Conservation (phyloP, 2,329 filamentous ascomycete species). For the Akanthomyces muscarius region DNA sequence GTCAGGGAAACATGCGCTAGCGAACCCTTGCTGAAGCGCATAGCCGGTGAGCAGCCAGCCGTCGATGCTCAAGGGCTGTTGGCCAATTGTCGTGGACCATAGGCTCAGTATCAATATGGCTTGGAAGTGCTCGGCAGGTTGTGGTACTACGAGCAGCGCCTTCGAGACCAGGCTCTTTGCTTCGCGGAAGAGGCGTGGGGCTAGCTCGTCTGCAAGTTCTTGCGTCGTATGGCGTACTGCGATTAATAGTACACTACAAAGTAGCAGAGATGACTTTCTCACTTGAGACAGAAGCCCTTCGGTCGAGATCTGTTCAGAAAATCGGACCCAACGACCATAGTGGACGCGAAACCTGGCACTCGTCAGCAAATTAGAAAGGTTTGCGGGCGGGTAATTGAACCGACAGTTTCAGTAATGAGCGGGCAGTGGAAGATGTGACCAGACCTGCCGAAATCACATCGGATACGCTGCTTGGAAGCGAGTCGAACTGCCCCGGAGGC, state of each 20-base stretch:
- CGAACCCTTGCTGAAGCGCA: constrained; percentile 25
- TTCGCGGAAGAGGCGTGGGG: constrained; percentile 25
- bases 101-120: constrained; percentile 25
- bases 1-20: constrained; percentile 22
- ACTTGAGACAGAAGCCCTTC: constrained; percentile 18
- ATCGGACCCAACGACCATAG: background rate
- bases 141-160: constrained; percentile 20
- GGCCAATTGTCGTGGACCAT: constrained; percentile 28
- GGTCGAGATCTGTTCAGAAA: constrained; percentile 20
- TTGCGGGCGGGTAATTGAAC: background rate
- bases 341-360: background rate
- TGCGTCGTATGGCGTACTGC: constrained; percentile 25
- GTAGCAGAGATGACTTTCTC: constrained; percentile 21
- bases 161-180: constrained; percentile 21
- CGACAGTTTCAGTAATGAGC: constrained; percentile 23
- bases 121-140: constrained; percentile 26
- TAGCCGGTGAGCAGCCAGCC: constrained; percentile 27
- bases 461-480: background rate
- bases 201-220: constrained; percentile 23
- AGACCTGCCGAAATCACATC: constrained; percentile 25
- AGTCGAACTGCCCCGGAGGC: constrained; percentile 18
- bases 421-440: constrained; percentile 20
- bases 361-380: background rate
- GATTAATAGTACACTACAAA: constrained; percentile 27
- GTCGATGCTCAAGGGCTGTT: constrained; percentile 27